phyloP scores from a whole-genome alignment of 1,284 basidiomycete genomes.

The Caloboletus firmus region DNA sequence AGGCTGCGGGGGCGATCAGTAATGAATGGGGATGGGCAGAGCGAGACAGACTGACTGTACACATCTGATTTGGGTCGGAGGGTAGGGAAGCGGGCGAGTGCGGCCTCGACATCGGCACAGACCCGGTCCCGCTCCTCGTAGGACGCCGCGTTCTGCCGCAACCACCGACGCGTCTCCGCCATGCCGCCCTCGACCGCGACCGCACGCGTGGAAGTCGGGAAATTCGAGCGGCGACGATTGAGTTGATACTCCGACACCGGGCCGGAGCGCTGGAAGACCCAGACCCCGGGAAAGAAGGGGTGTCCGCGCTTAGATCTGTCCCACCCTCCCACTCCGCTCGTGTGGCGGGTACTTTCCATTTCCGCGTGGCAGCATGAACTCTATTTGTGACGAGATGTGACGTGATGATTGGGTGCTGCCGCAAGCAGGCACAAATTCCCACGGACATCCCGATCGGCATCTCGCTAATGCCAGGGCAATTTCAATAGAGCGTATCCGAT shows the following conservation, averaged over 20 bases:
- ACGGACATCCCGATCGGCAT: constrained; percentile 27
- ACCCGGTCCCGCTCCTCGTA: constrained; percentile 63
- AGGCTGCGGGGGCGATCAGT: constrained; percentile 52
- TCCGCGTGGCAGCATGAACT: constrained; percentile 29
- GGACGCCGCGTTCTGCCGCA: constrained; percentile 63
- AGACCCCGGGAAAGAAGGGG: neutral
- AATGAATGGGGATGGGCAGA: neutral
- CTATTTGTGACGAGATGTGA: constrained; percentile 21
- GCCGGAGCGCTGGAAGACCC: neutral
- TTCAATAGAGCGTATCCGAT: constrained; percentile 41
- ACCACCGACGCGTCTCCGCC: constrained; percentile 60
- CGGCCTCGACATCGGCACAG: constrained; percentile 63
- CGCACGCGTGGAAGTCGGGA: neutral
- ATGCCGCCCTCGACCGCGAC: constrained; percentile 24
- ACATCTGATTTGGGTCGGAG: constrained; percentile 89
- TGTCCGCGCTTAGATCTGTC: constrained; percentile 30
- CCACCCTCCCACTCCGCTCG: constrained; percentile 34
- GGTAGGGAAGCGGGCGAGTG: constrained; percentile 59
- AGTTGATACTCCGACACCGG: constrained; percentile 10
- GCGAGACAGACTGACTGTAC: constrained; percentile 64
- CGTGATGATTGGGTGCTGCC: constrained; percentile 12
- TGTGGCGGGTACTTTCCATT: constrained; percentile 39
- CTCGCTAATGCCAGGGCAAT: constrained; percentile 32
- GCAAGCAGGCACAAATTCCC: constrained; percentile 22
- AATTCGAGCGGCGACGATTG: constrained; percentile 11